phyloP scores from a whole-genome alignment of 2,329 filamentous ascomycete genomes.

The Alternaria arbusti region DNA sequence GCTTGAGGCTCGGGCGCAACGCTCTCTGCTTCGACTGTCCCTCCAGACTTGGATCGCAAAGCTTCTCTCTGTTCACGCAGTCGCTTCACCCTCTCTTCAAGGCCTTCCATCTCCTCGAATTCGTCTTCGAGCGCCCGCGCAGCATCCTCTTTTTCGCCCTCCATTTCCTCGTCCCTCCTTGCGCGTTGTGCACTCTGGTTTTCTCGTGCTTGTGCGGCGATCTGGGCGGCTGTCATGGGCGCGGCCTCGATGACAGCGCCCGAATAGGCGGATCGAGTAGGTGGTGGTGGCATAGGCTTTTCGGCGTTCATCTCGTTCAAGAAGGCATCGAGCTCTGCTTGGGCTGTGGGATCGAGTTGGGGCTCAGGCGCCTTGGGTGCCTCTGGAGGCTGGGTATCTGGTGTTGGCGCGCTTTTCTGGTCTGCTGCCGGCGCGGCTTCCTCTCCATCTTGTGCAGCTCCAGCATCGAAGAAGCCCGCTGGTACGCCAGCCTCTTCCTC shows the following conservation, averaged over 20 bases:
- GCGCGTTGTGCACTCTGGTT: conserved; percentile 53
- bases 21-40: conserved; percentile 12
- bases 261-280: conserved; percentile 56
- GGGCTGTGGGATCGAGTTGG: conserved; percentile 25
- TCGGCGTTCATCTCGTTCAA: conserved; percentile 68
- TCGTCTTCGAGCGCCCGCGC: conserved; percentile 54
- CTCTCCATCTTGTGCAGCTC: conserved; percentile 19
- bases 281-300: conserved; percentile 81
- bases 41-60: conserved; percentile 38
- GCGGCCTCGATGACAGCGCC: conserved; percentile 54
- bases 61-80: conserved; percentile 56
- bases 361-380: conserved; percentile 9
- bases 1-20: conserved; percentile 10
- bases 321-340: conserved; percentile 63
- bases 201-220: conserved; percentile 54
- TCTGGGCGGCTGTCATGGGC: conserved; percentile 55
- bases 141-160: conserved; percentile 58
- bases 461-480: conserved; percentile 45
- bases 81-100: conserved; percentile 54
- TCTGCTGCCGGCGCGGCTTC: neutral
- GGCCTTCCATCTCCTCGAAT: conserved; percentile 58
- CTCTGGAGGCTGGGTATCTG: conserved; percentile 12
- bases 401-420: conserved; percentile 3
- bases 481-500: conserved; percentile 42
- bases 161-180: conserved; percentile 53